phyloP scores from a whole-genome alignment of 441 rosid species.

The Jatropha podagrica region DNA sequence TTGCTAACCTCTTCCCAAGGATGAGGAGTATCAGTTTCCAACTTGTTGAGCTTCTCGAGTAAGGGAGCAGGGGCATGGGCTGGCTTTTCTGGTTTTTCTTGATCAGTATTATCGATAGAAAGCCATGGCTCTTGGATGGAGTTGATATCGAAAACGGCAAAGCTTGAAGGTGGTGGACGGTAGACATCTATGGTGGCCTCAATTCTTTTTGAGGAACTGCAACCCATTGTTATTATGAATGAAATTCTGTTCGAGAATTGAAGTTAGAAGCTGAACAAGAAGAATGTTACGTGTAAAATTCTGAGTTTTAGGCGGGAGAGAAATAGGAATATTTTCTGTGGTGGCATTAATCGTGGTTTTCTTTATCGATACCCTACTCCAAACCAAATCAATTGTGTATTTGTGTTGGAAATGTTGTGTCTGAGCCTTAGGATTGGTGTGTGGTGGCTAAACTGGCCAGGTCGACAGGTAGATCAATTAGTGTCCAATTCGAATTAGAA shows the following conservation, averaged over 20 bases:
- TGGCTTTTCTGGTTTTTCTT: constrained; percentile 34
- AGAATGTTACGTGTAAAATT: background rate
- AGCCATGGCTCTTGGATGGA: constrained; percentile 88
- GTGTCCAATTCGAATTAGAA: constrained; percentile 4
- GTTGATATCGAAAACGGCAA: constrained; percentile 75
- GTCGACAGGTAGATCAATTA: constrained; percentile 11
- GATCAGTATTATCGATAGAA: constrained; percentile 21
- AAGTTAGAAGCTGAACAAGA: too few relatives aligned
- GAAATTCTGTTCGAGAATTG: background rate
- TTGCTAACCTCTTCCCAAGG: constrained; percentile 95
- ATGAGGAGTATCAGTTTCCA: constrained; percentile 62
- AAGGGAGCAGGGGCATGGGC: constrained; percentile 40
- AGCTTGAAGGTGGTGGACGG: constrained; percentile 72
- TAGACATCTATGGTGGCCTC: constrained; percentile 59
- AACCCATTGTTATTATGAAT: constrained; percentile 50
- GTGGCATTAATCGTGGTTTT: constrained; percentile 1
- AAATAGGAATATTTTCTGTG: constrained; percentile 7
- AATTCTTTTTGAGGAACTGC: constrained; percentile 60
- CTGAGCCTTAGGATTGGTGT: constrained; percentile 22
- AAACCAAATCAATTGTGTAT: background rate
- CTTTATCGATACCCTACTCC: background rate
- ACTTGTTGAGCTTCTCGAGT: constrained; percentile 53
- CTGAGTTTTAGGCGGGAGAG: background rate
- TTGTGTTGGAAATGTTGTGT: background rate
- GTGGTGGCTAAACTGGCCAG: constrained; percentile 28